Conservation (phyloP, 257 asterid species). For the Plantago ovata region DNA sequence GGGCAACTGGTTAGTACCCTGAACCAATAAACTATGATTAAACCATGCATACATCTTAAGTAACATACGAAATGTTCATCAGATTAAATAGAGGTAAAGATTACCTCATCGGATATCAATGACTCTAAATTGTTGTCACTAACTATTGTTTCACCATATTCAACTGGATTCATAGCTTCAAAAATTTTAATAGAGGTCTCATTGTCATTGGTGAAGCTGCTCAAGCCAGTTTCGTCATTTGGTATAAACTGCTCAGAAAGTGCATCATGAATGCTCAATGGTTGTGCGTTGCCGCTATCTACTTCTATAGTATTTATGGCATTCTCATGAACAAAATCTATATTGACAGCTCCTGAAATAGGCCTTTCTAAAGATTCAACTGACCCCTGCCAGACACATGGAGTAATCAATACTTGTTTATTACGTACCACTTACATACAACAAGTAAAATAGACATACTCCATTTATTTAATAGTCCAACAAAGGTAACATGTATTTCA, state of each 20-base stretch:
- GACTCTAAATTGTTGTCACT: neutral
- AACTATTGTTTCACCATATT: neutral
- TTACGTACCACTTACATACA: neutral
- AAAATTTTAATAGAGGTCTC: slow-evolving; percentile 1
- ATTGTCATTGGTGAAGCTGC: slow-evolving; percentile 8
- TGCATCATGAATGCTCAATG: slow-evolving; percentile 16
- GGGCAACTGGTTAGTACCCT: too few relatives aligned
- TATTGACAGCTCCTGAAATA: slow-evolving; percentile 14
- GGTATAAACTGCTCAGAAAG: slow-evolving; percentile 5
- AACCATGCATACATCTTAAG: neutral
- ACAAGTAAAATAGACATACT: neutral
- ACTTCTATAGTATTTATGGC: slow-evolving; percentile 11
- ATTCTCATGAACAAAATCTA: slow-evolving; percentile 15
- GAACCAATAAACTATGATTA: neutral
- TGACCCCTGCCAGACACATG: slow-evolving; percentile 21
- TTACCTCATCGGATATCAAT: slow-evolving; percentile 12
- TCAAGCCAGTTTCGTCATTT: slow-evolving; percentile 16
- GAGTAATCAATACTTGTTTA: slow-evolving; percentile 1
- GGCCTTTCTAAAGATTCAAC: slow-evolving; percentile 17
- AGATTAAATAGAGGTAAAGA: neutral
- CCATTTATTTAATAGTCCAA: too few relatives aligned
- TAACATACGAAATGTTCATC: too few relatives aligned
- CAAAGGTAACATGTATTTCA: too few relatives aligned
- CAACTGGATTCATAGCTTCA: slow-evolving; percentile 17
- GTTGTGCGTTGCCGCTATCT: slow-evolving; percentile 10